Evolutionary conservation across 495 filamentous ascomycete genomes (phyloP).

Genomic region (Penicillium manginii): DNA sequence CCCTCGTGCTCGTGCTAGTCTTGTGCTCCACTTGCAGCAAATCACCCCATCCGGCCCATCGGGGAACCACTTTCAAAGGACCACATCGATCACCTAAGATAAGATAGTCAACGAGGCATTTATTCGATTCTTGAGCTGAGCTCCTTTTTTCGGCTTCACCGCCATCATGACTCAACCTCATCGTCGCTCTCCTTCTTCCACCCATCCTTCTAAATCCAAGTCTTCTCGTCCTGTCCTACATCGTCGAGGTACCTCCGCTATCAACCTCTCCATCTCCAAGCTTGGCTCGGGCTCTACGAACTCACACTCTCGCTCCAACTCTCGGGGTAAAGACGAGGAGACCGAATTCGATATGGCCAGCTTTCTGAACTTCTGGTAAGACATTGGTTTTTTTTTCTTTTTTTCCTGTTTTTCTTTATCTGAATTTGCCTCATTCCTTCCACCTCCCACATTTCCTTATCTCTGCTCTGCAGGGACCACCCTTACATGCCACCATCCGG

Average conservation of each 20-base stretch:
- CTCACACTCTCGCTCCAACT: conserved; percentile 6
- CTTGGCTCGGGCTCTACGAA: conserved; percentile 39
- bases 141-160: conserved; percentile 35
- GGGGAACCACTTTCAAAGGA: too few relatives aligned
- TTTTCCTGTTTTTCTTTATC: conserved; percentile 5
- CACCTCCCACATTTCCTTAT: conserved; percentile 26
- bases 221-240: conserved; percentile 38
- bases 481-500: conserved; percentile 33
- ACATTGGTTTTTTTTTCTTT: conserved; percentile 20
- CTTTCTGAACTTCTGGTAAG: conserved; percentile 70
- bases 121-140: conserved; percentile 2
- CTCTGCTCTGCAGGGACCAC: conserved; percentile 22
- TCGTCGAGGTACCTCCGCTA: conserved; percentile 41
- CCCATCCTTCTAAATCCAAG: conserved; percentile 40
- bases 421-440: conserved; percentile 10
- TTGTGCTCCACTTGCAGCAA: conserved; percentile 24
- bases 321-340: conserved; percentile 45
- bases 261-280: conserved; percentile 42
- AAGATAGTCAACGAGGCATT: conserved; percentile 39
- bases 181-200: conserved; percentile 40
- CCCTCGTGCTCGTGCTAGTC: conserved; percentile 26
- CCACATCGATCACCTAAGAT: conserved; percentile 23
- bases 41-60: too few relatives aligned
- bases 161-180: conserved; percentile 53
- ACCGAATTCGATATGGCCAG: conserved; percentile 57